Base-by-base conservation (phyloP, 352 stramenopile species). In the Pythium brassicae region DNA sequence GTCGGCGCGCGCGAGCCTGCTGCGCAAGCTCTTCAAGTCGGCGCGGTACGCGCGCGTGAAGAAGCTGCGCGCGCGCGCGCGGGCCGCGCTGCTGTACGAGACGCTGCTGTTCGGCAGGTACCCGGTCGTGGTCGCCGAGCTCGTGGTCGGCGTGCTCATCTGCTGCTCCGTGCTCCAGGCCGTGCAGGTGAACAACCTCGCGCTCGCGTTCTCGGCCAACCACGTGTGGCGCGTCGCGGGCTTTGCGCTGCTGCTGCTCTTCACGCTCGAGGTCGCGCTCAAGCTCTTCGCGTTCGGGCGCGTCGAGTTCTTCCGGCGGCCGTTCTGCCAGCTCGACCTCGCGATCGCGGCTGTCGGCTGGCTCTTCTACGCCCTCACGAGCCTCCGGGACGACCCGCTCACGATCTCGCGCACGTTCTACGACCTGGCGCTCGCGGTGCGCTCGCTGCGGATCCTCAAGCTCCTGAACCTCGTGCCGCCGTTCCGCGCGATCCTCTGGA, bases 401-500 rank as follows among this genome's bases (percentile, higher is more conserved):
- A 74, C 73, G 39, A 86, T 92, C 39, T 88, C 83, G 20, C 55
- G 85, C 9, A 78, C 88, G 40, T 84, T 92, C 44, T 93, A 93
- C 62, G 77, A 91, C 57, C 71, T 93, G 46, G 68, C 80, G 22
- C 59, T 93, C 9, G 81, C 83, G 2, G 70, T 89, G 34, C 83
- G 83, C 11, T 93, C 80, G 39, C 70, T 93, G 27, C 83, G 78
- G 2, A 78, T 93, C 47, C 57, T 93, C 26, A 93, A 91, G 71
- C 65, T 93, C 34, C 59, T 91, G n/a, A 93, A 90, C 45, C 66
- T 90, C 8, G 78, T 91, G 54, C 81, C 80, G 22, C 83, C 83
- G n/a, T 91, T 93, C 66, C 80, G 90, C 43, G 75, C 87, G 61
- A 91, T 91, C 42, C 66, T 91, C 20, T 91, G 84, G 74, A 93